Base-by-base conservation (phyloP, 768 basidiomycete genomes). In the Auricularia sp. region DNA sequence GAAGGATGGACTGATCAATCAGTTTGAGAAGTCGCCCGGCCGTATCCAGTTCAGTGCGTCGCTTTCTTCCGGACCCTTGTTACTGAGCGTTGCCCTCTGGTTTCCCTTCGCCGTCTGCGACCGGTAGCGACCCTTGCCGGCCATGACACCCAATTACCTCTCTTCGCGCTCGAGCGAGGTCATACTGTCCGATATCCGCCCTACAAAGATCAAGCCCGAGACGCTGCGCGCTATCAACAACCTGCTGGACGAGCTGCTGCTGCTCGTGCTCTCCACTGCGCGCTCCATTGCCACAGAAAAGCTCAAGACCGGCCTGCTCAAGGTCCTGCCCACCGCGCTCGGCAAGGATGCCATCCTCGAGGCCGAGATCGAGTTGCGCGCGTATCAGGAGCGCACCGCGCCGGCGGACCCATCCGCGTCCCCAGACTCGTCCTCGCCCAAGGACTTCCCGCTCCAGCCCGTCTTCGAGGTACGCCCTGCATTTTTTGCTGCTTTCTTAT, bases 261-360 rank as follows among this genome's bases (percentile, higher is more conserved):
- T 85, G 76, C 85, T 79, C 64, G 84, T 92, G 64, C 82, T 93
- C 70, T 78, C 76, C 66, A 79, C 80, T 23, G 80, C 91, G 5
- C 79, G 84, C 67, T 88, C 90, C 36, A 78, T 94, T 56, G 77
- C 83, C 33, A 90, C 91, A 6, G 84, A 91, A 65, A 84, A 83
- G 66, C 80, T 95, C 64, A 86, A 90, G 68, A 79, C 83, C 1
- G 86, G 86, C 64, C 75, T 93, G 44, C 80, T 90, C 65, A 86
- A 81, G 71, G 78, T 90, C 47, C 77, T 93, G 35, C 88, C 91
- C 7, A 91, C 88, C 4, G 80, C 85, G 61, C 80, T 97, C 56
- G 95, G 93, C 60, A 93, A 97, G 76, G 91, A 94, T 72, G 93
- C 93, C 2, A 78, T 96, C 18, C 78, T 94, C 61, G 95, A 98